Percentiles rank a stretch among this genome's conserved stretches.
Evolutionary conservation across 2,329 filamentous ascomycete species (phyloP).

Genomic region (Tolypocladium endophyticum): DNA sequence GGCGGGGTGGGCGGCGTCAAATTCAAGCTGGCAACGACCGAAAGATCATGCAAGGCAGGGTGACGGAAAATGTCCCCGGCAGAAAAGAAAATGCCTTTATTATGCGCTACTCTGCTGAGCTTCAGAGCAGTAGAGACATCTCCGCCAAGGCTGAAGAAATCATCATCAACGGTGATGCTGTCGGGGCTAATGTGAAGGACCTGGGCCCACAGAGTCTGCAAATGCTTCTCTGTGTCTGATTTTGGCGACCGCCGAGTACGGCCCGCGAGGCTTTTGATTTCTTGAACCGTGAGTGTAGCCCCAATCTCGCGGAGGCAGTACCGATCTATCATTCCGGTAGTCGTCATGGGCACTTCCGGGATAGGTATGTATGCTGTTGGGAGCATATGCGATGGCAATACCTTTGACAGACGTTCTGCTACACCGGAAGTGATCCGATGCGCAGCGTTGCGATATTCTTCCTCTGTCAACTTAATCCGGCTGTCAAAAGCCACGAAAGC

Average conservation of each 20-base stretch:
- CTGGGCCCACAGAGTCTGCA: slow-evolving; percentile 23
- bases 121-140: slow-evolving; percentile 28
- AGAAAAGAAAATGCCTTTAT: slow-evolving; percentile 8
- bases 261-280: slow-evolving; percentile 1
- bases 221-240: slow-evolving; percentile 6
- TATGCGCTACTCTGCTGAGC: slow-evolving; percentile 21
- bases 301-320: slow-evolving; percentile 4
- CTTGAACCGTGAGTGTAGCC: slow-evolving; percentile 9
- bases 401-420: slow-evolving; percentile 1
- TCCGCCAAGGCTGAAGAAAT: slow-evolving; percentile 18
- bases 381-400: slow-evolving; percentile 9
- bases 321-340: slow-evolving; percentile 7
- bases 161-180: slow-evolving; percentile 4
- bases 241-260: slow-evolving; percentile 1
- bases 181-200: slow-evolving; percentile 11
- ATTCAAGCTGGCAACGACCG: background rate
- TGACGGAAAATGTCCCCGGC: slow-evolving; percentile 7
- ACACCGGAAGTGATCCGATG: slow-evolving; percentile 1
- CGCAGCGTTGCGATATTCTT: background rate
- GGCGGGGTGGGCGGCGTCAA: background rate
- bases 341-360: slow-evolving; percentile 4
- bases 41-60: slow-evolving; percentile 4
- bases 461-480: background rate
- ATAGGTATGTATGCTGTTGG: slow-evolving; percentile 7
- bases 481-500: slow-evolving; percentile 4